Evolutionary conservation across 177 flowering plant genomes (phyloP), one percentile per base, ranked within the genome.

Genomic region (Vitis hybrid): DNA sequence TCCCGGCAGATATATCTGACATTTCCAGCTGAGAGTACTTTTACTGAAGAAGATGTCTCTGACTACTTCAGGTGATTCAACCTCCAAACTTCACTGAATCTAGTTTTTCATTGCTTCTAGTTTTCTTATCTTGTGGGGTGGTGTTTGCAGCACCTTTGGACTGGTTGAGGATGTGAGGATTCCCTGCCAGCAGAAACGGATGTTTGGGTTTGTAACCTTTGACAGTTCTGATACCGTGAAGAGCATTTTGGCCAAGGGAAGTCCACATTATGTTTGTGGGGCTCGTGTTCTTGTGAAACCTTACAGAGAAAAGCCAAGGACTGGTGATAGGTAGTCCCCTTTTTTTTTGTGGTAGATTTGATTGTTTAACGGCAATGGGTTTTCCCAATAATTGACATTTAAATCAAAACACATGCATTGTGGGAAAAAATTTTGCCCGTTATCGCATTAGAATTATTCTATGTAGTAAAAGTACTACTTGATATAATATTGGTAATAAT

Each of bases 201-300:
- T 90, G 94, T 93, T 91, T 70, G 98, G 98, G 10, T 93, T 91
- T 70, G 97, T 94, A 13, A 89, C 97, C 16, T 91, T 91, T 74
- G 76, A 59, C 53, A 79, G 83, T 74, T 70, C 94, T 1, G 98
- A 94, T 18, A 91, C 97, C 2, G 97, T 87, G 65, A 85, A 82
- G 70, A 64, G 76, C 31, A 82, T 91, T 65, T 74, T 91, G 75
- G 73, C 85, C 0, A 88, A 85, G 74, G 89, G 90, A 50, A 91
- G 88, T 72, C 95, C 95, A 2, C 98, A 93, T 79, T 87, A 71
- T 76, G 89, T 93, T 13, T 84, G 95, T 62, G 96, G 91, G 21
- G 84, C 96, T 72, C 95, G 97, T 22, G 97, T 93, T 52, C 94
- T 90, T 51, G 98, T 93, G 39, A 93, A 93, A 74, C 98, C 98